These are phyloP conservation scores for Lichtheimia corymbifera DNA, from an alignment of 371 early-diverging fungal species.

Conservation along the genomic window DNA sequence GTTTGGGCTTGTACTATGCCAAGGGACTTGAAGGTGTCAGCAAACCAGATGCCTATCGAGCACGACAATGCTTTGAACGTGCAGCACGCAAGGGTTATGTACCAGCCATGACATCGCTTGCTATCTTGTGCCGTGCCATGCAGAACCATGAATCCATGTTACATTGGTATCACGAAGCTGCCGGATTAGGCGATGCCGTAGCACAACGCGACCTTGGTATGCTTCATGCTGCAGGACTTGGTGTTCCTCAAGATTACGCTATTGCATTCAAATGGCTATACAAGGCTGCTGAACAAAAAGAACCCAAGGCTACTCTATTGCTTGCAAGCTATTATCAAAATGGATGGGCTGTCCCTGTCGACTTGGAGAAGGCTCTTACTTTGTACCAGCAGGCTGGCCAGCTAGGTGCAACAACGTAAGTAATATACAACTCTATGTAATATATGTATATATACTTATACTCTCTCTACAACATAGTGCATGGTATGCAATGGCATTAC, in stretches of 20 bases:
- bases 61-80: slow-evolving; percentile 32
- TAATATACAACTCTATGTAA: not conserved
- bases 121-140: slow-evolving; percentile 12
- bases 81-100: slow-evolving; percentile 38
- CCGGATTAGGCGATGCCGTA: slow-evolving; percentile 38
- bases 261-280: slow-evolving; percentile 77
- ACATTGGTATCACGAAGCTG: slow-evolving; percentile 47
- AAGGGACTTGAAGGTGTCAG: slow-evolving; percentile 37
- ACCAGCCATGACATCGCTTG: slow-evolving; percentile 40
- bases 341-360: slow-evolving; percentile 44
- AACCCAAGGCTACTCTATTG: slow-evolving; percentile 76
- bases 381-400: slow-evolving; percentile 24
- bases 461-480: slow-evolving; percentile 20
- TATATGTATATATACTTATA: not conserved
- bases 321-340: slow-evolving; percentile 48
- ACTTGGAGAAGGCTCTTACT: slow-evolving; percentile 58
- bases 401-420: slow-evolving; percentile 28
- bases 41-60: slow-evolving; percentile 24
- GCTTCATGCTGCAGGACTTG: slow-evolving; percentile 76
- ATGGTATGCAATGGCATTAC: slow-evolving; percentile 28
- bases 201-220: slow-evolving; percentile 82
- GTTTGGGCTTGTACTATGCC: slow-evolving; percentile 43
- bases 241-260: slow-evolving; percentile 61
- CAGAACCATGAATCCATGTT: slow-evolving; percentile 24
- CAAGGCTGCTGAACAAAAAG: slow-evolving; percentile 74